Base-by-base conservation (phyloP, 1,139 yeast genomes). In the Saccharomyces pastorianus region DNA sequence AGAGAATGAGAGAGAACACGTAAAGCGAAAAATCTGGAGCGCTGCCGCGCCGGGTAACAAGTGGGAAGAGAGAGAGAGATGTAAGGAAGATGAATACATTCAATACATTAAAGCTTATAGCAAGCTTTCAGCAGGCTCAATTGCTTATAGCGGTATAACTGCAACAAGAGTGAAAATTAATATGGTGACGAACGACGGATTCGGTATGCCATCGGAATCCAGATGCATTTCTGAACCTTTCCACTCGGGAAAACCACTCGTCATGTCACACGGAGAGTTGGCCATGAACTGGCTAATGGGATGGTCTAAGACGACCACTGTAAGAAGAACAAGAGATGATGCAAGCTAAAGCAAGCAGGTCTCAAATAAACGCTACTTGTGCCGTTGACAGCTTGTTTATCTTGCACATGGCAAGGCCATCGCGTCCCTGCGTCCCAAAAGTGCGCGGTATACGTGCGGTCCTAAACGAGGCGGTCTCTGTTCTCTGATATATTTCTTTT, bases 1-100 rank as follows among this genome's bases (percentile, higher is more conserved):
- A 38, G 44, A 38, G 44, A 38, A 38, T 38, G 44, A 20, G 44
- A 38, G 44, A 38, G 44, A 38, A 38, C 44, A 38, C 44, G 44
- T 38, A 20, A 38, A 20, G 26, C 44, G 44, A 20, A 38, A 38
- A 38, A 38, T 32, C 26, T 14, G 9, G n/a, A 38, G 13, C 6
- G 13, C 13, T 5, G 9, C n/a, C 7, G 25, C 44, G 13, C 7
- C 44, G 44, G 44, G 44, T 38, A 14, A 38, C 44, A 5, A 8
- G 2, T 20, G 25, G 2, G 6, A 38, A 5, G 14, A 7, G 6
- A 23, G 17, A 17, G 25, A 23, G 25, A 23, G 6, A 23, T 23
- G 25, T 23, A 23, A 23, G 25, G 25, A 23, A 23, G 25, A 23
- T 23, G 25, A 23, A 23, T 23, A 23, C 1, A 23, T 23, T 23